Evolutionary conservation across 192 early-diverging fungal genomes (phyloP), one percentile per base, ranked within the genome.

Genomic region (Entrophospora sp.): DNA sequence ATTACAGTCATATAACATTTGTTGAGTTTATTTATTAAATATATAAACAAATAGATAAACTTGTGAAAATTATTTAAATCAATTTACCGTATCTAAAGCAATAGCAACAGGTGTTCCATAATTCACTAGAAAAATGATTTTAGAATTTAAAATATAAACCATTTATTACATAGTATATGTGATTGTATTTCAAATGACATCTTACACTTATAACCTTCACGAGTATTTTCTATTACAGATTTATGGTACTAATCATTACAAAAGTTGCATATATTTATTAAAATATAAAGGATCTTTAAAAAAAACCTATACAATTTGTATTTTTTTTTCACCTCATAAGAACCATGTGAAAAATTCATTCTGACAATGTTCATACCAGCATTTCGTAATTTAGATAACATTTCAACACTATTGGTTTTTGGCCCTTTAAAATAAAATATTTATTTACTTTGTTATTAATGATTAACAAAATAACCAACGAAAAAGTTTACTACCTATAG

Each of bases 311-410:
- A n/a, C n/a, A n/a, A n/a, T n/a, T n/a, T n/a, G n/a, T n/a, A n/a
- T n/a, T n/a, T n/a, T n/a, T 32, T 31, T 51, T 36, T 52, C 64
- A 76, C 77, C 44, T 84, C 83, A 43, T 84, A 74, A 34, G 80
- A 80, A 27, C 83, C 83, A 48, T 84, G 83, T 14, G 79, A 81
- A 63, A 84, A 84, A 69, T 74, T 90, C 80, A 92, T 83, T 59
- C 90, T 82, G 25, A 87, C 87, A 68, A 92, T 85, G 69, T 89
- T 92, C 88, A 92, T 89, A 37, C 90, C 90, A 7, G 83, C 83
- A 46, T 81, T 74, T 70, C 87, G 83, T 55, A 90, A 77, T 59
- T 81, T 73, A 14, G 79, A 79, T 28, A 92, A 76, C 73, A 81
- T 85, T 55, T 90, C 88, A 24, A 85, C 78, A 2, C 66, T 79